Percentiles rank a stretch among this genome's conserved stretches.
Evolutionary conservation across 176 grass and related monocot genomes (phyloP).

Genomic region (Avena insularis): DNA sequence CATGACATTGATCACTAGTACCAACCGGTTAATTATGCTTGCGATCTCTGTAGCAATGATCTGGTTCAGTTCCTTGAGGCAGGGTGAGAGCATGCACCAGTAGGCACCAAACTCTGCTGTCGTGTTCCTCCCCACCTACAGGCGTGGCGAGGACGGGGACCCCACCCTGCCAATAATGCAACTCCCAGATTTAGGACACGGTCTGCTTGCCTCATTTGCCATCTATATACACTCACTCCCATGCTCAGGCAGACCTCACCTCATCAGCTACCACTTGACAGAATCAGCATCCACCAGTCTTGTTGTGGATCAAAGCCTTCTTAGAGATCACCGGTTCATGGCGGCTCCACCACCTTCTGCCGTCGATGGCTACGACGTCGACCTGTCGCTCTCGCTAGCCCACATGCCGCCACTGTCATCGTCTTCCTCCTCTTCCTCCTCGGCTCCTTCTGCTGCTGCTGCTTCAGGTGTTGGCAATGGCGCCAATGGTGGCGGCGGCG

Average conservation of each 20-base stretch:
- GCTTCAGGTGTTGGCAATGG: neutral
- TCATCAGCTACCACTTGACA: neutral
- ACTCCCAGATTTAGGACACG: conserved; percentile 43
- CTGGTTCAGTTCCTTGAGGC: conserved; percentile 28
- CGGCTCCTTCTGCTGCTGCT: neutral
- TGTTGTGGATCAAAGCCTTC: neutral
- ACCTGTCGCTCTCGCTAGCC: conserved; percentile 62
- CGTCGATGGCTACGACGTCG: neutral
- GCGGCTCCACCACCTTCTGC: neutral
- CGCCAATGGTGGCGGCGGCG: neutral
- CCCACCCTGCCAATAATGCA: conserved; percentile 48
- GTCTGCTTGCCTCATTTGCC: conserved; percentile 31
- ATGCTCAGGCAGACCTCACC: conserved; percentile 3
- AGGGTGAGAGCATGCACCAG: neutral
- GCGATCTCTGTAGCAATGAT: conserved; percentile 52
- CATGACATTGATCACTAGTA: conserved; percentile 34
- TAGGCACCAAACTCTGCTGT: conserved; percentile 47
- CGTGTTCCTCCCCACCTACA: conserved; percentile 36
- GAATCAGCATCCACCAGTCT: neutral
- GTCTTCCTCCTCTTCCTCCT: neutral
- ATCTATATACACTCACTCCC: conserved; percentile 42
- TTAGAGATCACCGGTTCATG: neutral
- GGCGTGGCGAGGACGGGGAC: neutral
- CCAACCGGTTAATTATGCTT: conserved; percentile 22
- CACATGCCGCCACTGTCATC: neutral